Evolutionary conservation across 371 early-diverging fungal genomes (phyloP).

Genomic region (Mortierella sp.): DNA sequence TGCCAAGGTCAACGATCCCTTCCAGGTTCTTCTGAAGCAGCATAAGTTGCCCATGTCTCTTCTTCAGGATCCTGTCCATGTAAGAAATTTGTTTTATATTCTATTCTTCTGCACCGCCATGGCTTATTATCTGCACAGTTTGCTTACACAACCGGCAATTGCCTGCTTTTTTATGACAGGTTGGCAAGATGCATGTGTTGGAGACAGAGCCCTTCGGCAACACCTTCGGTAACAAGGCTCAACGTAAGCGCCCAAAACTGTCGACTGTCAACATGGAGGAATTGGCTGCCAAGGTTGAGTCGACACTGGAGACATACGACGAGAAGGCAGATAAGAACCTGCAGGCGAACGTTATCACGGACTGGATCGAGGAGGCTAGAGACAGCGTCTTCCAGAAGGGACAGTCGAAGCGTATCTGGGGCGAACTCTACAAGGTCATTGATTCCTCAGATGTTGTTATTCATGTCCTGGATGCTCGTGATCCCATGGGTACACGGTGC

Average conservation of each 20-base stretch:
- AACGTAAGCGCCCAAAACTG: conserved; percentile 95
- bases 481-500: conserved; percentile 98
- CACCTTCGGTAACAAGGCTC: conserved; percentile 94
- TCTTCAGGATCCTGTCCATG: conserved; percentile 86
- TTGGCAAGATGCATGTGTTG: conserved; percentile 88
- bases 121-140: not conserved
- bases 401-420: conserved; percentile 99
- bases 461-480: conserved; percentile 99
- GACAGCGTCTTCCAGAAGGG: conserved; percentile 94
- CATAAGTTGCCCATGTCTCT: conserved; percentile 98
- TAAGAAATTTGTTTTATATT: conserved; percentile 23
- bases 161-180: conserved; percentile 11
- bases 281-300: conserved; percentile 76
- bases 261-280: conserved; percentile 83
- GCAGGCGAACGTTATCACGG: conserved; percentile 77
- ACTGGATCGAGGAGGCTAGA: conserved; percentile 79
- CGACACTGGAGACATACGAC: conserved; percentile 78
- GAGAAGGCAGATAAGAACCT: conserved; percentile 80
- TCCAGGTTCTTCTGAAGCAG: conserved; percentile 94
- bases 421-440: conserved; percentile 99
- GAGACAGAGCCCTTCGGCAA: conserved; percentile 92
- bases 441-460: conserved; percentile 99
- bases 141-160: not conserved
- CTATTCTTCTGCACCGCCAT: not conserved
- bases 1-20: conserved; percentile 92